These are phyloP conservation scores for Murraya paniculata DNA, from an alignment of 345 rosid genomes.

Conservation along the genomic window DNA sequence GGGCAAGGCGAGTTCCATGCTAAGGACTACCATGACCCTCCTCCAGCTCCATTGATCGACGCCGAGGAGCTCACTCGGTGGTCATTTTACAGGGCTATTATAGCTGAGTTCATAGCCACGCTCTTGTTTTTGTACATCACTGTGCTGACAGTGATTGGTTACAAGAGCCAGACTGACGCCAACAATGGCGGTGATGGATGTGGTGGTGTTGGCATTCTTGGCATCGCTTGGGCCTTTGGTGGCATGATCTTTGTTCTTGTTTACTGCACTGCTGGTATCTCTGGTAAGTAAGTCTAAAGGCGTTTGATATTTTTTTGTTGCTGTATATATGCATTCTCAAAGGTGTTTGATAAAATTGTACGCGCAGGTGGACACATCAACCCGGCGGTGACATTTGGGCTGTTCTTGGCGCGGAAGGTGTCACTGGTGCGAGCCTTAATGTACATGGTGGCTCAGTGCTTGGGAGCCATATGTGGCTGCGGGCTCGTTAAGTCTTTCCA, in stretches of 20 bases:
- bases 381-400: slow-evolving; percentile 69
- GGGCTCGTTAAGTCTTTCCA: slow-evolving; percentile 62
- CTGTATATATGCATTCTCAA: background rate
- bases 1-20: slow-evolving; percentile 36
- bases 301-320: no score
- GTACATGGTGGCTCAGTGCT: slow-evolving; percentile 65
- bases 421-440: slow-evolving; percentile 54
- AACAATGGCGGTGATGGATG: slow-evolving; percentile 25
- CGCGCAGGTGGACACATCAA: slow-evolving; percentile 64
- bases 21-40: slow-evolving; percentile 63
- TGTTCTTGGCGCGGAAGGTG: slow-evolving; percentile 62
- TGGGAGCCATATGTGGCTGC: slow-evolving; percentile 66
- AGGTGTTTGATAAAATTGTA: background rate
- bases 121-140: slow-evolving; percentile 60
- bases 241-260: slow-evolving; percentile 75
- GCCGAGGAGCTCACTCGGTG: slow-evolving; percentile 47
- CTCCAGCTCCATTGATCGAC: slow-evolving; percentile 52
- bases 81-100: slow-evolving; percentile 57
- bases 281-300: slow-evolving; percentile 32
- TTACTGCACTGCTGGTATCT: slow-evolving; percentile 73
- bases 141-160: slow-evolving; percentile 63
- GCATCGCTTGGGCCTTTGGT: slow-evolving; percentile 71
- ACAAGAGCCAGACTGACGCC: slow-evolving; percentile 41
- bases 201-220: slow-evolving; percentile 63
- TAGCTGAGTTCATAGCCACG: slow-evolving; percentile 65